Percentiles rank a stretch among this genome's conserved stretches.
Evolutionary conservation across 2,329 filamentous ascomycete genomes (phyloP).

Genomic region (Alternaria sp.): DNA sequence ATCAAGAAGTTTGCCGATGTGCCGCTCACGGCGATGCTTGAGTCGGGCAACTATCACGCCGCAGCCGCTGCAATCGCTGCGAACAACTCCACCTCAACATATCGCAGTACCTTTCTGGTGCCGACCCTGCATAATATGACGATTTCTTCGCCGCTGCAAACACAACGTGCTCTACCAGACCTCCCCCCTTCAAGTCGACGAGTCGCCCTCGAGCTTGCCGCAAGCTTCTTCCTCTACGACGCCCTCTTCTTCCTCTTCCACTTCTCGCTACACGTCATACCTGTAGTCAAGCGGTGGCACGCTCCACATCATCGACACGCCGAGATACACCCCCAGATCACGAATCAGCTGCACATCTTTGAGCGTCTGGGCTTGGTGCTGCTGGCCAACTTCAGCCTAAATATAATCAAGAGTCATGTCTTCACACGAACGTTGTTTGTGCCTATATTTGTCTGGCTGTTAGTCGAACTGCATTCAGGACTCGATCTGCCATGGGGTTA

Average conservation of each 20-base stretch:
- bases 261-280: neutral
- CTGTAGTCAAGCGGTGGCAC: neutral
- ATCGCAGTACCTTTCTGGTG: neutral
- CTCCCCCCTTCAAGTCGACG: neutral
- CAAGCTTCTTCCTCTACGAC: neutral
- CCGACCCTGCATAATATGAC: constrained; percentile 4
- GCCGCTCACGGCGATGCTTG: constrained; percentile 1
- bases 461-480: constrained; percentile 2
- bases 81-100: neutral
- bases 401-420: neutral
- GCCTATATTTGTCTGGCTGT: constrained; percentile 2
- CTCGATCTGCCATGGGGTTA: constrained; percentile 3
- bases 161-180: neutral
- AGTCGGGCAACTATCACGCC: constrained; percentile 1
- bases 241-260: neutral
- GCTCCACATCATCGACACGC: constrained; percentile 5
- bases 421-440: neutral
- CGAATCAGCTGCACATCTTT: constrained; percentile 1
- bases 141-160: neutral
- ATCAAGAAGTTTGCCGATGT: constrained; percentile 3
- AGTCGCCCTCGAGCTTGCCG: neutral
- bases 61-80: neutral
- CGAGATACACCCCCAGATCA: constrained; percentile 3
- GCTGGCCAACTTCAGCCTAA: constrained; percentile 1
- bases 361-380: neutral